Evolutionary conservation across 768 basidiomycete species (phyloP), one percentile per base, ranked within the genome.

Genomic region (Termitomyces sp.): DNA sequence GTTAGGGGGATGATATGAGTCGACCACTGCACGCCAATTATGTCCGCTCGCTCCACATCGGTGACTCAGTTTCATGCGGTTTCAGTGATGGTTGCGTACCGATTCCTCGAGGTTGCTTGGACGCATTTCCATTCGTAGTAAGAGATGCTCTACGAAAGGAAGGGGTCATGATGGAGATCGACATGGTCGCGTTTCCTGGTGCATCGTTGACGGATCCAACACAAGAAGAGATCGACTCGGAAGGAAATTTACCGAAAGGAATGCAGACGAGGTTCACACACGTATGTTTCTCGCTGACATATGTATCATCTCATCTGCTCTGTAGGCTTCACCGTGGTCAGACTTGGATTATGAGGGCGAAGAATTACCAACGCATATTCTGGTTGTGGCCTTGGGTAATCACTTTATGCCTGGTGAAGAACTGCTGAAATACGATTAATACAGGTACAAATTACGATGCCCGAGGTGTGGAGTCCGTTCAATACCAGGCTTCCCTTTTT

Each of bases 381-480:
- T 52, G 33, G 54, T 55, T 6, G 44, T 60, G 22, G 59, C 54
- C 15, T 13, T 55, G 31, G 59, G 59, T 52, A 45, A 46, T 24
- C n/a, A 13, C 37, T 13, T 36, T 15, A 6, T 36, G 0, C 34
- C 20, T 3, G 11, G 12, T 36, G 34, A 36, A 36, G n/a, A 31
- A 7, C 34, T 9, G n/a, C 16, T 51, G 34, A 24, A 51, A 51
- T 22, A 33, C 33, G n/a, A 34, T 9, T 0, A 12, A 49, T 12
- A 15, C 31, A 61, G 60, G 60, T 24, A 57, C 60, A 1, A 61
- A 61, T 37, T 55, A 61, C 20, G 51, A 57, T 30, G 55, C 60
- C 30, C 51, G 51, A 39, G 51, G 54, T 24, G 52, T 61, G 16
- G 34, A 57, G 1, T 30, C 56, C 3, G 6, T 18, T 27, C 30